A percentile compares a stretch with the other conserved stretches of the same genome.
Evolutionary conservation across 1,139 yeast genomes (phyloP).

Genomic region (Blastobotrys aristatus): DNA sequence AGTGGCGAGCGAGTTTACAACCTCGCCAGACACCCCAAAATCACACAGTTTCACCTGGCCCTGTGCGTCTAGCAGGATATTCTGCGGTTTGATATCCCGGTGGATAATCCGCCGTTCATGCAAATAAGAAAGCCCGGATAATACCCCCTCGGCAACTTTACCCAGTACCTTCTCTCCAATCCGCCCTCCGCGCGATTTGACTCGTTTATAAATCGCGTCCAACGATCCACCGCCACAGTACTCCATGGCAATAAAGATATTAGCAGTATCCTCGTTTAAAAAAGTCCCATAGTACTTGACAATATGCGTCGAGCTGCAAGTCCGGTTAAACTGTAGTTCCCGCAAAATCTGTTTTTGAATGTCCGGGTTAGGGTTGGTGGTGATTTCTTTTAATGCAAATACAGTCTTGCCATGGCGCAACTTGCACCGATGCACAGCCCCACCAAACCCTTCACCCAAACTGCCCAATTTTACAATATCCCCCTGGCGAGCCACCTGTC

Average conservation of each 20-base stretch:
- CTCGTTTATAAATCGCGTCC: slow-evolving; percentile 79
- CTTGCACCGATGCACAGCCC: slow-evolving; percentile 76
- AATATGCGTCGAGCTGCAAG: slow-evolving; percentile 76
- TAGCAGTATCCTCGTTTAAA: slow-evolving; percentile 65
- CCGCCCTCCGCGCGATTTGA: slow-evolving; percentile 63
- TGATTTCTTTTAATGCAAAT: slow-evolving; percentile 79
- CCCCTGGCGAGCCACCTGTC: slow-evolving; percentile 50
- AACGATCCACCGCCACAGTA: slow-evolving; percentile 90
- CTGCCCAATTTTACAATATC: slow-evolving; percentile 59
- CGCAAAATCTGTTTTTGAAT: slow-evolving; percentile 76
- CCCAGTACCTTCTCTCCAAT: slow-evolving; percentile 92
- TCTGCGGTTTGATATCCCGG: slow-evolving; percentile 86
- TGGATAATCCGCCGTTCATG: slow-evolving; percentile 87
- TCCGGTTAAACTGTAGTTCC: slow-evolving; percentile 80
- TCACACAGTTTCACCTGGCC: slow-evolving; percentile 94
- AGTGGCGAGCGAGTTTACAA: slow-evolving; percentile 88
- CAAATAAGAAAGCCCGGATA: slow-evolving; percentile 77
- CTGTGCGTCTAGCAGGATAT: slow-evolving; percentile 62
- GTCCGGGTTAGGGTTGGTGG: slow-evolving; percentile 79
- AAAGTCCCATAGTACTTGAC: slow-evolving; percentile 93
- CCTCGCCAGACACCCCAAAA: slow-evolving; percentile 98
- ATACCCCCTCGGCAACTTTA: slow-evolving; percentile 77
- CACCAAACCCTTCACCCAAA: slow-evolving; percentile 94
- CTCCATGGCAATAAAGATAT: slow-evolving; percentile 91
- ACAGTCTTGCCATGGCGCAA: slow-evolving; percentile 49